phyloP scores from a whole-genome alignment of 805 yeast species.

The Candida ficus region DNA sequence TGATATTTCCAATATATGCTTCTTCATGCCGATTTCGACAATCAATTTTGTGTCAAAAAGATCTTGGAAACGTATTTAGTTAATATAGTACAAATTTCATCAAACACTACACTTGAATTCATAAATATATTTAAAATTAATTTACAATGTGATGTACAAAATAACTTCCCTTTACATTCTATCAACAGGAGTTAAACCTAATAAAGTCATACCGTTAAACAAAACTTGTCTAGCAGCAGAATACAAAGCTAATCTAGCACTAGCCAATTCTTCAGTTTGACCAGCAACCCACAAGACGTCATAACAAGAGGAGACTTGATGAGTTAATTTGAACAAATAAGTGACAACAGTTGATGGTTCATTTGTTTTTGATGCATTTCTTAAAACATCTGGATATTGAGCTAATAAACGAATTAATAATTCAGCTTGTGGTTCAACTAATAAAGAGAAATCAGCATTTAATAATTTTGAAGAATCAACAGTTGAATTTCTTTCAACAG shows the following conservation, averaged over 20 bases:
- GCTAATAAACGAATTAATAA: conserved; percentile 72
- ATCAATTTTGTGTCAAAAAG: too few species aligned
- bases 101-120: too few species aligned
- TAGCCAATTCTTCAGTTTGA: conserved; percentile 79
- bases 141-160: too few species aligned
- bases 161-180: conserved; percentile 60
- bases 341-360: conserved; percentile 96
- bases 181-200: conserved; percentile 97
- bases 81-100: too few species aligned
- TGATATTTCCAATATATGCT: too few species aligned
- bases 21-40: too few species aligned
- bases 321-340: conserved; percentile 86
- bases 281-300: conserved; percentile 96
- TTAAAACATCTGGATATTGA: conserved; percentile 86
- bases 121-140: too few species aligned
- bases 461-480: conserved; percentile 39
- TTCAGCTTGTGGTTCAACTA: conserved; percentile 67
- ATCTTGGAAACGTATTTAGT: too few species aligned
- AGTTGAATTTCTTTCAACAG: conserved; percentile 82
- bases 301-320: conserved; percentile 93
- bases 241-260: conserved; percentile 89
- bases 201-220: conserved; percentile 79
- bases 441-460: conserved; percentile 52
- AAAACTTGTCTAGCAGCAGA: conserved; percentile 85
- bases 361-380: conserved; percentile 73